A percentile compares a stretch with the other conserved stretches of the same genome.
These are phyloP conservation scores for Thinopyrum elongatum DNA, from an alignment of 176 grass and related monocot genomes.

Conservation along the genomic window DNA sequence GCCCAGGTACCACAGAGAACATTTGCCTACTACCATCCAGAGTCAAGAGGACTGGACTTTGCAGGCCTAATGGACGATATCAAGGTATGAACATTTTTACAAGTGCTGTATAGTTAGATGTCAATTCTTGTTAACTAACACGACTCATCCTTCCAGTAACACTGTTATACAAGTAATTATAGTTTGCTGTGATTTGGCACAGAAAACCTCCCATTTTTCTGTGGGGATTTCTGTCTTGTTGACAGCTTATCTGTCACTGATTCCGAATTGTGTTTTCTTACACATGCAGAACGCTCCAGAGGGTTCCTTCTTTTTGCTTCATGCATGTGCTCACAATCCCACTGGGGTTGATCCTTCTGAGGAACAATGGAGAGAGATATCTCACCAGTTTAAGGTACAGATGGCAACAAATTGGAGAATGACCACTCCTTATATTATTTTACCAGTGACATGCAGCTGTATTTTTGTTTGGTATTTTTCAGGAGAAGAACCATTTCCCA, in stretches of 20 bases:
- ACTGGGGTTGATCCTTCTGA: slow-evolving; percentile 92
- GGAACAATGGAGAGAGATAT: slow-evolving; percentile 95
- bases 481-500: slow-evolving; percentile 90
- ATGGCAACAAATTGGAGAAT: background rate
- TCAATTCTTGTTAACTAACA: background rate
- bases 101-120: background rate
- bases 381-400: slow-evolving; percentile 78
- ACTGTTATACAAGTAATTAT: background rate
- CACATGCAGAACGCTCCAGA: slow-evolving; percentile 74
- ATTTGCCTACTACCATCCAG: slow-evolving; percentile 78
- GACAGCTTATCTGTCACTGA: background rate
- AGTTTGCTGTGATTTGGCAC: background rate
- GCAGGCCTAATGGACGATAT: slow-evolving; percentile 82
- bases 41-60: slow-evolving; percentile 83
- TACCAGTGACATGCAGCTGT: background rate
- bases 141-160: background rate
- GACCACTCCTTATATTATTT: background rate
- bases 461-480: slow-evolving; percentile 21
- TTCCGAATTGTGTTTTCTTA: background rate
- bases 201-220: background rate
- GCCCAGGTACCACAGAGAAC: slow-evolving; percentile 70
- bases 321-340: slow-evolving; percentile 96
- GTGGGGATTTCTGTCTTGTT: background rate
- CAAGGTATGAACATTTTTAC: slow-evolving; percentile 47
- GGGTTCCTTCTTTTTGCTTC: slow-evolving; percentile 93